Evolutionary conservation across 208 protist genomes (phyloP), one percentile per base, ranked within the genome.

Genomic region (Giardia muris): DNA sequence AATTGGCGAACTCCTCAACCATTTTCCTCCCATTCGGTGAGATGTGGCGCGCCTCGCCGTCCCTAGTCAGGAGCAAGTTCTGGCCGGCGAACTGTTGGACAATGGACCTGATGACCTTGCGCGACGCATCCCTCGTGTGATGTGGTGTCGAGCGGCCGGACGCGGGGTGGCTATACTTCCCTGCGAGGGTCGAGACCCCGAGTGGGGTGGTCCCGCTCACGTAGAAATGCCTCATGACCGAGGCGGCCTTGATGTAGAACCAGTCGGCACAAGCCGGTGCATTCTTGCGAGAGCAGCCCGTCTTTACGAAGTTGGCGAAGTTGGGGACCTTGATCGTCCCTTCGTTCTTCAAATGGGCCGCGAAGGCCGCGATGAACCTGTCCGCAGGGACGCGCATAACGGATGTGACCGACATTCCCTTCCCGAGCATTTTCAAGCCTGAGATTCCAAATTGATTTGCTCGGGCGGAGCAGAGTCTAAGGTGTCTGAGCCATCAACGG

Each of bases 201-300:
- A 92, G 2, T 10, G 57, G 30, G 30, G n/a, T 4, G 67, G 22
- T 2, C 22, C 86, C 86, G 4, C 42, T 19, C 30, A 2, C 19
- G 86, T 92, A 92, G 48, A 92, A 1, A 30, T 46, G 67, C 0
- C 91, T 1, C 19, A 89, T 2, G 91, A 92, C 46, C 10, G 91
- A 2, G 44, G 91, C 91, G 45, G 91, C 67, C 22, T 92, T 10
- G 92, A 93, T 89, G 92, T 93, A 93, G 43, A 89, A 93, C 92
- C 92, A 93, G 46, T 93, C 92, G 1, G 2, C 67, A 2, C 93
- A 30, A n/a, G 44, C 30, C 1, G 92, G 92, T 39, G 87, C 1
- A 44, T 93, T 30, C 86, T 93, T 43, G 0, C n/a, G 87, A 10
- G 47, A 2, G 10, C 0, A 1, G 47, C 42, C 2, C 46, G 92